phyloP scores from a whole-genome alignment of 257 asterid genomes.

The Striga asiatica region DNA sequence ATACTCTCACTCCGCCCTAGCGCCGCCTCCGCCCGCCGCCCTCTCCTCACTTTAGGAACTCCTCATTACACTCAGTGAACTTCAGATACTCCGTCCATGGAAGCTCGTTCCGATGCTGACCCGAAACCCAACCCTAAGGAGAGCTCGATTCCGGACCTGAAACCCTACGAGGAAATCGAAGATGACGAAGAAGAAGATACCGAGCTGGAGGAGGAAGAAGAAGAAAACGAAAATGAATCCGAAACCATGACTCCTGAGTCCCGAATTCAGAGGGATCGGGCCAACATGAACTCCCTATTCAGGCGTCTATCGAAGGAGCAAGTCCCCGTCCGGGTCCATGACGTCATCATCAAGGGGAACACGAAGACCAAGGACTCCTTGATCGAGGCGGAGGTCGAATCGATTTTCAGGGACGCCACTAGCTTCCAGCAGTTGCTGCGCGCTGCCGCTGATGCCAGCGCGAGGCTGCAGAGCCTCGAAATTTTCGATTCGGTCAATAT shows the following conservation, averaged over 20 bases:
- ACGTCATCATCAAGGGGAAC: conserved; percentile 78
- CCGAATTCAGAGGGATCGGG: conserved; percentile 34
- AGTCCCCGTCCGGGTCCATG: conserved; percentile 73
- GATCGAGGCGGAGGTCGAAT: conserved; percentile 59
- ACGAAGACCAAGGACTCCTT: conserved; percentile 58
- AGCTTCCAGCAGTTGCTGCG: conserved; percentile 65
- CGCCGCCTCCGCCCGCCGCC: background rate
- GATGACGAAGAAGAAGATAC: conserved; percentile 33
- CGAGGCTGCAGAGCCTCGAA: conserved; percentile 49
- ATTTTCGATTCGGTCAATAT: conserved; percentile 70
- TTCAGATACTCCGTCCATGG: conserved; percentile 13
- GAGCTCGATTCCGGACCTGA: conserved; percentile 13
- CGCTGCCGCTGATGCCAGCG: conserved; percentile 48
- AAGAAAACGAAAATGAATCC: too few species aligned
- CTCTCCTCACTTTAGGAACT: background rate
- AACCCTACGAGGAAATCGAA: conserved; percentile 24
- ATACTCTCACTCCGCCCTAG: background rate
- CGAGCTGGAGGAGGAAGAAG: conserved; percentile 29
- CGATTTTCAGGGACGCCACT: conserved; percentile 40
- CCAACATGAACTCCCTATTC: conserved; percentile 43
- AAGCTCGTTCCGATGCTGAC: conserved; percentile 15
- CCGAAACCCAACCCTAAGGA: conserved; percentile 9
- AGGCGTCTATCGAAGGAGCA: conserved; percentile 51
- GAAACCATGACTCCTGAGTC: conserved; percentile 28
- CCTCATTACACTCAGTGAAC: background rate